These are phyloP conservation scores for Paxillus ammoniavirescens DNA, from an alignment of 768 basidiomycete genomes.

Conservation along the genomic window DNA sequence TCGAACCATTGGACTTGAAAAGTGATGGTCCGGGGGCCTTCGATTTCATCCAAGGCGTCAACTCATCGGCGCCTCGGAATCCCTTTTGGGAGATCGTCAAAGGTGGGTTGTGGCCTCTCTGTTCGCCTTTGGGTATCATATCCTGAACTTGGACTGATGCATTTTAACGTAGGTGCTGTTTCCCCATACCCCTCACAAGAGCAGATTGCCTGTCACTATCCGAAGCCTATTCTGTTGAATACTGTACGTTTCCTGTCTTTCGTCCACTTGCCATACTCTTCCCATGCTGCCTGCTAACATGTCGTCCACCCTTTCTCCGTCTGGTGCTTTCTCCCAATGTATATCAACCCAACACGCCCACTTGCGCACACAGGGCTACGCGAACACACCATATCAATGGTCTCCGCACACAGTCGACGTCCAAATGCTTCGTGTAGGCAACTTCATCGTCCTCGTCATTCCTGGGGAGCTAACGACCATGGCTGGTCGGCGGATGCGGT, in stretches of 20 bases:
- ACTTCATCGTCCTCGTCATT: slow-evolving; percentile 72
- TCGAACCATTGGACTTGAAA: background rate
- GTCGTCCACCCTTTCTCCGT: too few species aligned
- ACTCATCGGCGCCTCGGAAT: slow-evolving; percentile 62
- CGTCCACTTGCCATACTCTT: background rate
- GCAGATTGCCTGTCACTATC: slow-evolving; percentile 68
- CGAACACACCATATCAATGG: slow-evolving; percentile 71
- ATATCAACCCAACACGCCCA: slow-evolving; percentile 16
- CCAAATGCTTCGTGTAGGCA: slow-evolving; percentile 76
- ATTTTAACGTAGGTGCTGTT: slow-evolving; percentile 30
- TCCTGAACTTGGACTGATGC: background rate
- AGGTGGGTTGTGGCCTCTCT: slow-evolving; percentile 32
- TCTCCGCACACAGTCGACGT: slow-evolving; percentile 69
- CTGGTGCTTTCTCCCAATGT: too few species aligned
- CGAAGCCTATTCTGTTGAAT: slow-evolving; percentile 79
- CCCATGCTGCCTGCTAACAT: background rate
- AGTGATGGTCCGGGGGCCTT: slow-evolving; percentile 75
- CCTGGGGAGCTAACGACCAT: slow-evolving; percentile 83
- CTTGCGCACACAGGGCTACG: slow-evolving; percentile 48
- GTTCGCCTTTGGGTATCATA: background rate
- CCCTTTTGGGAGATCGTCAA: slow-evolving; percentile 83
- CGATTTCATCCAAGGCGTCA: slow-evolving; percentile 75
- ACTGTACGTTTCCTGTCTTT: slow-evolving; percentile 34
- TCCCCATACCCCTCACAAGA: slow-evolving; percentile 62
- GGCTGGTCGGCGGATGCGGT: slow-evolving; percentile 77